These are phyloP conservation scores for Leccinum colubrinum DNA, from an alignment of 1,284 basidiomycete species.

Conservation along the genomic window DNA sequence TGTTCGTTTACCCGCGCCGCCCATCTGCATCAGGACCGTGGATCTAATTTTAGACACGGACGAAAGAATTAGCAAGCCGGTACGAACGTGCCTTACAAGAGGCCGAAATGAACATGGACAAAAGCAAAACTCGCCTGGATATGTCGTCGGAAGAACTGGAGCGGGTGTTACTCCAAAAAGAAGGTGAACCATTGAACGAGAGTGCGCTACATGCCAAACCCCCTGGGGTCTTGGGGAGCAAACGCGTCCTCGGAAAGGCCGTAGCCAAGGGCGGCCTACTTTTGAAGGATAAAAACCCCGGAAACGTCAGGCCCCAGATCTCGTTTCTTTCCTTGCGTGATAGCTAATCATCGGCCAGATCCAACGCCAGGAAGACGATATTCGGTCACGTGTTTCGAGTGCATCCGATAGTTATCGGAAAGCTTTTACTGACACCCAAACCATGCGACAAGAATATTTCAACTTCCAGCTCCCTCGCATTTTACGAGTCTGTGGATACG, in stretches of 20 bases:
- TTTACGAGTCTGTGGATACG: slow-evolving; percentile 65
- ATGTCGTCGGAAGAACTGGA: slow-evolving; percentile 93
- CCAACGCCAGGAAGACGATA: slow-evolving; percentile 93
- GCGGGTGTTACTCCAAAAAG: slow-evolving; percentile 90
- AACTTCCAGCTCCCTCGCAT: slow-evolving; percentile 95
- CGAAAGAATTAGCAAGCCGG: slow-evolving; percentile 85
- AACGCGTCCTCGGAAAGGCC: slow-evolving; percentile 80
- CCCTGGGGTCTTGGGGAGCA: slow-evolving; percentile 58
- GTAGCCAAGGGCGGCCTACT: slow-evolving; percentile 90
- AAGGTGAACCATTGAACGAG: slow-evolving; percentile 88
- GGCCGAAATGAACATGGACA: slow-evolving; percentile 87
- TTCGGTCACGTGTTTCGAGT: slow-evolving; percentile 79
- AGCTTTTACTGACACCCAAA: slow-evolving; percentile 88
- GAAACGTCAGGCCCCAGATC: slow-evolving; percentile 60
- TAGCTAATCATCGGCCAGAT: slow-evolving; percentile 50
- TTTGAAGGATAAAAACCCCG: slow-evolving; percentile 93
- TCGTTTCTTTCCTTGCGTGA: not conserved
- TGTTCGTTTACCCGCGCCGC: slow-evolving; percentile 41
- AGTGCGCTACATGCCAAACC: slow-evolving; percentile 62
- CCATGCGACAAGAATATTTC: slow-evolving; percentile 94
- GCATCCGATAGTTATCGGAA: slow-evolving; percentile 91
- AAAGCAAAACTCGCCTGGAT: slow-evolving; percentile 86
- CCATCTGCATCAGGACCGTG: not conserved
- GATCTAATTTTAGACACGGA: slow-evolving; percentile 43
- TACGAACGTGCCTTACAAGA: slow-evolving; percentile 90